Evolutionary conservation across 495 filamentous ascomycete genomes (phyloP).

Genomic region (Penicillium samsonianum): DNA sequence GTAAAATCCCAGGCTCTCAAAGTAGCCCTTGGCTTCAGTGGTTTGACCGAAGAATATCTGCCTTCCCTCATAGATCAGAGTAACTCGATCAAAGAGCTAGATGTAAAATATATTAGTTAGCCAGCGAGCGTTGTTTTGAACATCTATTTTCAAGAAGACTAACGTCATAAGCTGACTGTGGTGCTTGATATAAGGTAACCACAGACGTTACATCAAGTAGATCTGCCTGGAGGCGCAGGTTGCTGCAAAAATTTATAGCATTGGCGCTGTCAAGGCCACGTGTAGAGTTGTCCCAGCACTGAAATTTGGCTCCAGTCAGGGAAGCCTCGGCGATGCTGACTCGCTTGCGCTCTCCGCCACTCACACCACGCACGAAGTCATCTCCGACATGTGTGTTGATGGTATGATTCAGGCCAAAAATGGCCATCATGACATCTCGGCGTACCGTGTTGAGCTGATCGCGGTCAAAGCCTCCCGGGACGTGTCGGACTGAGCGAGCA

Average conservation of each 20-base stretch:
- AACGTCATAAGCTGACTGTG: constrained; percentile 52
- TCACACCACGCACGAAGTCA: constrained; percentile 68
- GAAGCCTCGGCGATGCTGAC: constrained; percentile 68
- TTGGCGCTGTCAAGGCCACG: background rate
- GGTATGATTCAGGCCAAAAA: constrained; percentile 67
- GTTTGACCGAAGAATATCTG: constrained; percentile 71
- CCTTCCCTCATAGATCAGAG: constrained; percentile 70
- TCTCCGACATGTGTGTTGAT: constrained; percentile 70
- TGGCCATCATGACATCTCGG: constrained; percentile 66
- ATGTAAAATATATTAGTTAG: background rate
- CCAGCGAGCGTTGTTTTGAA: background rate
- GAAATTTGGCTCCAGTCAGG: constrained; percentile 47
- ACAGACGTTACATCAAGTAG: too few species aligned
- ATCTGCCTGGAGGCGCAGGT: background rate
- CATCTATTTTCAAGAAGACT: background rate
- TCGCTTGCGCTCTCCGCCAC: constrained; percentile 74
- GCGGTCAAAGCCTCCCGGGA: constrained; percentile 54
- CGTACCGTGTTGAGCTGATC: constrained; percentile 57
- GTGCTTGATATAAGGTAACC: constrained; percentile 33
- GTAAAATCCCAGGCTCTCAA: constrained; percentile 62
- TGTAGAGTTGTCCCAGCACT: constrained; percentile 2
- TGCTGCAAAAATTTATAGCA: background rate
- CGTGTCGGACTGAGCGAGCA: constrained; percentile 57
- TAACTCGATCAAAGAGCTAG: constrained; percentile 68
- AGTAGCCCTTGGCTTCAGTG: constrained; percentile 59